These are phyloP conservation scores for Talaromyces marneffei DNA, from an alignment of 2,329 filamentous ascomycete species.

Conservation along the genomic window DNA sequence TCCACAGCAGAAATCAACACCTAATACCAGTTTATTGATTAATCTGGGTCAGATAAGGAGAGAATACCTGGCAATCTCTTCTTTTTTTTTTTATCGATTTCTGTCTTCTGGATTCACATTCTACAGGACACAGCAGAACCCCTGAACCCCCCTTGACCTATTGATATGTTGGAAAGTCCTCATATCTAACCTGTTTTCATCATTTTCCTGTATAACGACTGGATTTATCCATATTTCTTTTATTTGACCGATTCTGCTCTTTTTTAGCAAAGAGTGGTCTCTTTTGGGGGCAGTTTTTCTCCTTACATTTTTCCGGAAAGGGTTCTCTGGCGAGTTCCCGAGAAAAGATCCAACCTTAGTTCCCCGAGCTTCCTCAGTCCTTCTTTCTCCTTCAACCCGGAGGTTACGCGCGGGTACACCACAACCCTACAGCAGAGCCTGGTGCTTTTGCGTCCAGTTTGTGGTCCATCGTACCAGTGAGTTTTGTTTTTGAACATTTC, in stretches of 20 bases:
- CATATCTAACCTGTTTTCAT: background rate
- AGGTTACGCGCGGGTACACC: slow-evolving; percentile 28
- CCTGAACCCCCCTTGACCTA: slow-evolving; percentile 9
- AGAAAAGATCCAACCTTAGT: slow-evolving; percentile 18
- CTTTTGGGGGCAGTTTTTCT: slow-evolving; percentile 16
- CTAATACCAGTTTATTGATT: background rate
- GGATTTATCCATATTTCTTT: background rate
- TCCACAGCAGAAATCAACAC: background rate
- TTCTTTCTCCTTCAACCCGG: slow-evolving; percentile 22
- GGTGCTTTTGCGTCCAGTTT: slow-evolving; percentile 25
- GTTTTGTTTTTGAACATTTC: slow-evolving; percentile 13
- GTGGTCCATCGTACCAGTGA: slow-evolving; percentile 22
- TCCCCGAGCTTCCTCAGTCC: slow-evolving; percentile 23
- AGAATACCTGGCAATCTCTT: background rate
- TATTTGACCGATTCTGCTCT: background rate
- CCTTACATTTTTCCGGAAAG: slow-evolving; percentile 18
- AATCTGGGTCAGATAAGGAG: background rate
- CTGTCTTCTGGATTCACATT: background rate
- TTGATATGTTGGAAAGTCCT: background rate
- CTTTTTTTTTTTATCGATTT: background rate
- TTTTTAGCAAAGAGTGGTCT: background rate
- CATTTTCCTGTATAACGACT: background rate
- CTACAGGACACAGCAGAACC: slow-evolving; percentile 5
- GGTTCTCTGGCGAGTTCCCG: slow-evolving; percentile 23
- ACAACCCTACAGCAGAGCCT: slow-evolving; percentile 28